Evolutionary conservation across 495 filamentous ascomycete genomes (phyloP).

Genomic region (Trichoderma orchidacearum): DNA sequence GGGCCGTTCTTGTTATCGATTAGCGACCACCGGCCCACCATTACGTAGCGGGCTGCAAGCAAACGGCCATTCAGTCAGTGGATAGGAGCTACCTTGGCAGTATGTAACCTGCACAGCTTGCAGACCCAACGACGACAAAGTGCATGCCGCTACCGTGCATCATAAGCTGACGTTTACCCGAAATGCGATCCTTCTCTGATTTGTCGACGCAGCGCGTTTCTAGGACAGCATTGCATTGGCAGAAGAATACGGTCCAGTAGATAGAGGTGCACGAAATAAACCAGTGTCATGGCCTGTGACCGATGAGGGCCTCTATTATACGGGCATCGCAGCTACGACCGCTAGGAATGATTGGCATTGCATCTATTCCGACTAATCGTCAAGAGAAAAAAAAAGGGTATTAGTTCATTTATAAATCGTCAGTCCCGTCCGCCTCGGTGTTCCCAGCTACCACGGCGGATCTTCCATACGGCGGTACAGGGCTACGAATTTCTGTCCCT

Average conservation of each 20-base stretch:
- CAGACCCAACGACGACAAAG: neutral
- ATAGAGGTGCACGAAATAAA: neutral
- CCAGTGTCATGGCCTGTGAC: neutral
- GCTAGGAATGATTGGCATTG: no score
- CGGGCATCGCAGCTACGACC: no score
- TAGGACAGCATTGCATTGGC: neutral
- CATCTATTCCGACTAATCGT: no score
- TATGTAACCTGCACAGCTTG: neutral
- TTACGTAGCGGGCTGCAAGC: neutral
- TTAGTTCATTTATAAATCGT: neutral
- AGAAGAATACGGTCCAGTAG: neutral
- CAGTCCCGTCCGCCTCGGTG: neutral
- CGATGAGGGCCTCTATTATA: no score
- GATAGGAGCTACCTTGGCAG: neutral
- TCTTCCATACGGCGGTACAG: conserved; percentile 71
- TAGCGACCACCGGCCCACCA: neutral
- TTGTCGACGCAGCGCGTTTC: neutral
- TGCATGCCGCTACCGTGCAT: neutral
- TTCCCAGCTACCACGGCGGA: conserved; percentile 45
- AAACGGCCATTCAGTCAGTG: neutral
- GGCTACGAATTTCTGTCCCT: conserved; percentile 76
- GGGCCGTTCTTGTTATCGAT: neutral
- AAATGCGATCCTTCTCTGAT: neutral
- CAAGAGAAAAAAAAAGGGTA: neutral
- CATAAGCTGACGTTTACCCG: neutral